phyloP scores from a whole-genome alignment of 352 stramenopile species.

The Phytophthora idaei region DNA sequence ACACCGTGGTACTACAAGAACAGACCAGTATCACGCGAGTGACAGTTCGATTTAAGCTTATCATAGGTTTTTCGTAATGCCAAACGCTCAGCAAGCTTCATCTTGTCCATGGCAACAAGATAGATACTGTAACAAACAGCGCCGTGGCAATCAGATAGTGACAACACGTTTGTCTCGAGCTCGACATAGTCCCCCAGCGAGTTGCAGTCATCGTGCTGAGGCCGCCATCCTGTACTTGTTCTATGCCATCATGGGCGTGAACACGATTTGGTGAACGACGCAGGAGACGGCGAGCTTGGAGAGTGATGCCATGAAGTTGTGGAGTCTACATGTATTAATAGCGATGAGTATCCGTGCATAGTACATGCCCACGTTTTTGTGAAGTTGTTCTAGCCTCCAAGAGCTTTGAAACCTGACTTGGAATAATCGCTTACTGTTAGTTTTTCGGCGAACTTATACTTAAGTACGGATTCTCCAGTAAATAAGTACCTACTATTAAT shows the following conservation, averaged over 20 bases:
- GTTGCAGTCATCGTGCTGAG: slow-evolving; percentile 91
- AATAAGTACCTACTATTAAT: too few relatives aligned
- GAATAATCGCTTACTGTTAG: too few relatives aligned
- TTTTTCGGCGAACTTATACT: too few relatives aligned
- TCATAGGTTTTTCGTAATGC: too few relatives aligned
- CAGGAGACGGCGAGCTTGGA: slow-evolving; percentile 97
- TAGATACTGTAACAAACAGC: slow-evolving; percentile 76
- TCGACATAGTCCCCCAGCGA: slow-evolving; percentile 65
- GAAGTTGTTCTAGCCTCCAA: too few relatives aligned
- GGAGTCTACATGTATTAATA: slow-evolving; percentile 21
- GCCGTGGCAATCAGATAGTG: slow-evolving; percentile 91
- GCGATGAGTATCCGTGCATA: too few relatives aligned
- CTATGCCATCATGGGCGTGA: slow-evolving; percentile 93
- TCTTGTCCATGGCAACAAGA: slow-evolving; percentile 93
- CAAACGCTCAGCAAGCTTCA: slow-evolving; percentile 85
- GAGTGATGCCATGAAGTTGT: slow-evolving; percentile 85
- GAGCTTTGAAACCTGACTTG: too few relatives aligned
- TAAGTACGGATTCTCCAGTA: too few relatives aligned
- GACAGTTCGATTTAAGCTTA: too few relatives aligned
- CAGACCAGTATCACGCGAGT: too few relatives aligned
- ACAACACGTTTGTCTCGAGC: slow-evolving; percentile 90
- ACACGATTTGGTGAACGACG: slow-evolving; percentile 93
- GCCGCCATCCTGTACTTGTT: slow-evolving; percentile 97
- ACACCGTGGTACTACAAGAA: too few relatives aligned
- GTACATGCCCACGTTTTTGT: too few relatives aligned